A percentile compares a stretch with the other conserved stretches of the same genome.
Evolutionary conservation across 805 yeast genomes (phyloP).

Genomic region (Danielozyma ontarioensis): DNA sequence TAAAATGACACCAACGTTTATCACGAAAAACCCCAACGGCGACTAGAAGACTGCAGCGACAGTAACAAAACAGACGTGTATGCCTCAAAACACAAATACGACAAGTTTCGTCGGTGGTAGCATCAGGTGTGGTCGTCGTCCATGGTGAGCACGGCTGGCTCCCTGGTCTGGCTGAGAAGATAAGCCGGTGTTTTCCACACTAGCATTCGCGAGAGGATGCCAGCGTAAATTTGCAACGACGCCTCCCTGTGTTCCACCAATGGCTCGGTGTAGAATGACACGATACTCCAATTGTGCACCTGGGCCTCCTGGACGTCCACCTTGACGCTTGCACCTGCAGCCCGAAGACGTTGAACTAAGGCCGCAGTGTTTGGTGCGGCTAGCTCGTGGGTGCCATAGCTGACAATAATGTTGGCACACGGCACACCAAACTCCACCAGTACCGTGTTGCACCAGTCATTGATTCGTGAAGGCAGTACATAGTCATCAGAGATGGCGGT

Average conservation of each 20-base stretch:
- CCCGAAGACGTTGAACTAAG: slow-evolving; percentile 12
- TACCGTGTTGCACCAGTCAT: not conserved
- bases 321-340: slow-evolving; percentile 23
- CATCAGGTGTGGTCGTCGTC: slow-evolving; percentile 11
- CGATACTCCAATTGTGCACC: slow-evolving; percentile 47
- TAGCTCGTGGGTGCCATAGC: slow-evolving; percentile 42
- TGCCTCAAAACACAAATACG: too few relatives aligned
- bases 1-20: too few relatives aligned
- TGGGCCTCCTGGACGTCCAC: slow-evolving; percentile 26
- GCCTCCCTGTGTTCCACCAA: slow-evolving; percentile 38
- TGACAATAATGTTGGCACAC: too few relatives aligned
- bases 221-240: slow-evolving; percentile 34
- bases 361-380: slow-evolving; percentile 30
- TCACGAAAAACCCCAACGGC: too few relatives aligned
- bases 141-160: slow-evolving; percentile 6
- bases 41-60: too few relatives aligned
- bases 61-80: too few relatives aligned
- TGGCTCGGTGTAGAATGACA: slow-evolving; percentile 36
- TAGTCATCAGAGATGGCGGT: not conserved
- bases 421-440: slow-evolving; percentile 38
- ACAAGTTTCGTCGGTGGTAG: too few relatives aligned
- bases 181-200: slow-evolving; percentile 33
- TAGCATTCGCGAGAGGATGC: slow-evolving; percentile 38
- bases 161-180: slow-evolving; percentile 10
- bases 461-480: not conserved